Evolutionary conservation across 1,284 basidiomycete genomes (phyloP).

Genomic region (Naganishia liquefaciens): DNA sequence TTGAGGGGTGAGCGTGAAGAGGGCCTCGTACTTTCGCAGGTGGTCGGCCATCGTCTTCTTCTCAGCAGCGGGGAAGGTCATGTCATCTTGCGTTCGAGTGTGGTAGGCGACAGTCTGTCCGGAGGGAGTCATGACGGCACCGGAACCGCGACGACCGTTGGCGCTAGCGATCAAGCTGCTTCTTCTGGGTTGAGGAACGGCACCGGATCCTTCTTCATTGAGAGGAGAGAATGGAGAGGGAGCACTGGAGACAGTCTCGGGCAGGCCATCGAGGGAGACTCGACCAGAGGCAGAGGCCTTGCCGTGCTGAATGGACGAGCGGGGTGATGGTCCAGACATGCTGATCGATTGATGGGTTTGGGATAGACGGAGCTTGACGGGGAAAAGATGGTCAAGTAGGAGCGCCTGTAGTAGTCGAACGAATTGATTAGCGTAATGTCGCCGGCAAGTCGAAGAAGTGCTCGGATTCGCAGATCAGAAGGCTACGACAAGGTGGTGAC

Average conservation of each 20-base stretch:
- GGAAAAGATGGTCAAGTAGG: not conserved
- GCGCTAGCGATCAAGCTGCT: constrained; percentile 24
- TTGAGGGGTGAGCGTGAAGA: constrained; percentile 74
- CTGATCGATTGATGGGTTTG: constrained; percentile 1
- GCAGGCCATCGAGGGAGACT: not conserved
- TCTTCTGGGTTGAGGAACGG: constrained; percentile 12
- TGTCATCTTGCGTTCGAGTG: constrained; percentile 51
- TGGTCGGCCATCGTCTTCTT: constrained; percentile 75
- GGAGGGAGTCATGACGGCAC: constrained; percentile 67
- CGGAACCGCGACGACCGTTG: constrained; percentile 50
- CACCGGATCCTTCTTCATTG: constrained; percentile 2
- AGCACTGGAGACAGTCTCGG: not conserved
- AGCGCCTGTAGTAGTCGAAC: too few relatives aligned
- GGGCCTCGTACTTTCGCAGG: constrained; percentile 77
- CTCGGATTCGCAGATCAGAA: too few relatives aligned
- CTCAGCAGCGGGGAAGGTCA: constrained; percentile 53
- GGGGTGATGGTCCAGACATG: constrained; percentile 23
- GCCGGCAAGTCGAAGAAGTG: too few relatives aligned
- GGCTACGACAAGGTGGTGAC: too few relatives aligned
- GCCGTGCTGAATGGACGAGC: constrained; percentile 14
- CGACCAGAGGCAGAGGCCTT: constrained; percentile 11
- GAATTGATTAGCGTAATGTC: too few relatives aligned
- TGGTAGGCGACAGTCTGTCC: constrained; percentile 76
- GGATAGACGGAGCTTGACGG: not conserved
- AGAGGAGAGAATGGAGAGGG: constrained; percentile 12